Evolutionary conservation across 768 basidiomycete genomes (phyloP).

Genomic region (Naganishia randhawae): DNA sequence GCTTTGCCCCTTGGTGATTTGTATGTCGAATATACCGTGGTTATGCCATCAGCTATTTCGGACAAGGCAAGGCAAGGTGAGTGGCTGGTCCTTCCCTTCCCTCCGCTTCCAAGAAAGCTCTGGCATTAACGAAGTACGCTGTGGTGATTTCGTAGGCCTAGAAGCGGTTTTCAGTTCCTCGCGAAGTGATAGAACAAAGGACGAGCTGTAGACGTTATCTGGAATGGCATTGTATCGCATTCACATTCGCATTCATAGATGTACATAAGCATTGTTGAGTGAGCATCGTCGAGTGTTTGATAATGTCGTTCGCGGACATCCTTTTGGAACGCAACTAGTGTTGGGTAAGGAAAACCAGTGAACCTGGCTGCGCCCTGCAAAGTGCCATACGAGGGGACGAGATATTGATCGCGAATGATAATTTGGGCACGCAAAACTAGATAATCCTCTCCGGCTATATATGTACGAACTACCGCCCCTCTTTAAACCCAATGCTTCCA

Average conservation of each 20-base stretch:
- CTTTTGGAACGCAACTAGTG: too few relatives aligned
- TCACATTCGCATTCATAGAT: neutral
- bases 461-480: conserved; percentile 26
- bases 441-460: neutral
- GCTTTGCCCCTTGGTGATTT: conserved; percentile 63
- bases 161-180: conserved; percentile 18
- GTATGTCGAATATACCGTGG: conserved; percentile 88
- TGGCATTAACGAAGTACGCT: too few relatives aligned
- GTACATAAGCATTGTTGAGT: too few relatives aligned
- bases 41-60: conserved; percentile 72
- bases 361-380: neutral
- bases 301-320: too few relatives aligned
- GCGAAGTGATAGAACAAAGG: neutral
- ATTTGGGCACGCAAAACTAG: neutral
- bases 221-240: neutral
- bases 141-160: conserved; percentile 3
- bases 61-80: conserved; percentile 69
- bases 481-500: conserved; percentile 24
- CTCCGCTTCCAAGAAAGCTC: neutral
- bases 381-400: too few relatives aligned
- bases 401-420: too few relatives aligned
- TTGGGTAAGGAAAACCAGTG: too few relatives aligned
- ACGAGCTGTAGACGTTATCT: neutral
- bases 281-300: too few relatives aligned
- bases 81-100: conserved; percentile 47